Conservation (phyloP, 768 basidiomycete genomes). For the Lanmaoa pseudosensibilis region DNA sequence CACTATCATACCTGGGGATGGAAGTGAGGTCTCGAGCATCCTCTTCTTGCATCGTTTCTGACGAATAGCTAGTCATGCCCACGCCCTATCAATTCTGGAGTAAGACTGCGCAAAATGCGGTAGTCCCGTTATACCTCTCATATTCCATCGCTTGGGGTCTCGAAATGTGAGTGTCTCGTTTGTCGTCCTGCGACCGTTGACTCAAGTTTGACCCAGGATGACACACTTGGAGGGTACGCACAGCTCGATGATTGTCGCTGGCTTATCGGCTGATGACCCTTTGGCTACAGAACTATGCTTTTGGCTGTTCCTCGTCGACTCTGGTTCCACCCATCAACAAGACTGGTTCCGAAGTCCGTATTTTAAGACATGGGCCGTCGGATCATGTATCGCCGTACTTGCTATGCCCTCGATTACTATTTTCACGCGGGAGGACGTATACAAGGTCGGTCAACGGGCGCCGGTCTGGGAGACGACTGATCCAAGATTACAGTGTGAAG, state of each 20-base stretch:
- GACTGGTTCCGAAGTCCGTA: slow-evolving; percentile 78
- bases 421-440: slow-evolving; percentile 56
- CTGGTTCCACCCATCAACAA: slow-evolving; percentile 57
- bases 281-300: slow-evolving; percentile 73
- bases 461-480: slow-evolving; percentile 7
- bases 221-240: slow-evolving; percentile 73
- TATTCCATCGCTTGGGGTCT: slow-evolving; percentile 70
- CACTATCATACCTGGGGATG: slow-evolving; percentile 41
- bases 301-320: slow-evolving; percentile 80
- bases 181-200: background rate
- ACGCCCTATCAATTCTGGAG: slow-evolving; percentile 65
- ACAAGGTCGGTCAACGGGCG: slow-evolving; percentile 46
- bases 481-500: slow-evolving; percentile 52
- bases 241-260: background rate
- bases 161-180: slow-evolving; percentile 60
- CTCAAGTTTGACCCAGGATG: slow-evolving; percentile 47
- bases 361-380: slow-evolving; percentile 71
- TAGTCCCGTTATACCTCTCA: slow-evolving; percentile 64
- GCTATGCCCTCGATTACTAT: slow-evolving; percentile 73
- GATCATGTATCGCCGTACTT: slow-evolving; percentile 57
- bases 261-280: background rate
- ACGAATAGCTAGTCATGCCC: slow-evolving; percentile 51
- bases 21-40: slow-evolving; percentile 34
- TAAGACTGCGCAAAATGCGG: slow-evolving; percentile 40
- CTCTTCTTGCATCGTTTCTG: background rate